These are phyloP conservation scores for Alisma plantagoaquatica DNA, from an alignment of 106 monocot genomes.

Conservation along the genomic window DNA sequence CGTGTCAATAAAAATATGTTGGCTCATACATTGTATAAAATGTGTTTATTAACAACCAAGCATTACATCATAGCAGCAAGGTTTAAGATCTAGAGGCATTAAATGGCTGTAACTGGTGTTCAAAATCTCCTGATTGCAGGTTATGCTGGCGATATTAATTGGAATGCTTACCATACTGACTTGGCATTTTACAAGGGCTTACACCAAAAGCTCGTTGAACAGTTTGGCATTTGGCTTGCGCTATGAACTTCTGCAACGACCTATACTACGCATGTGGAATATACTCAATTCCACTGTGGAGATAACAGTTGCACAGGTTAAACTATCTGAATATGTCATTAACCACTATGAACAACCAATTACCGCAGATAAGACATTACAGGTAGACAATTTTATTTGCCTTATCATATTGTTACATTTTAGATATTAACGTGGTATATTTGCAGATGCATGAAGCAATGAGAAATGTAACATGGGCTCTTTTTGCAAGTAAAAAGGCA, in stretches of 20 bases:
- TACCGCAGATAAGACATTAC: no score
- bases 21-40: no score
- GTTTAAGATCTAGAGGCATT: no score
- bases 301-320: constrained; percentile 43
- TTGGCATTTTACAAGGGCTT: constrained; percentile 51
- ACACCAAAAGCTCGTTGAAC: constrained; percentile 37
- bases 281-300: constrained; percentile 52
- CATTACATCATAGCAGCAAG: no score
- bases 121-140: no score
- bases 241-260: constrained; percentile 46
- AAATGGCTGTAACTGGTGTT: no score
- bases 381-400: no score
- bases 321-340: constrained; percentile 50
- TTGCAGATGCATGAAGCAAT: constrained; percentile 40
- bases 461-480: constrained; percentile 51
- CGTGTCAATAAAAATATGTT: no score
- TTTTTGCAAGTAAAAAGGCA: constrained; percentile 49
- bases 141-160: constrained; percentile 49
- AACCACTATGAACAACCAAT: constrained; percentile 21
- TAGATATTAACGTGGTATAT: no score
- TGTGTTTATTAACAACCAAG: no score
- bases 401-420: no score
- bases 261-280: constrained; percentile 52
- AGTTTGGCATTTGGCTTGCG: constrained; percentile 52
- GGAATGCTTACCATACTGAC: constrained; percentile 43